Percentiles rank a stretch among this genome's conserved stretches.
Evolutionary conservation across 164 flowering plant species (phyloP).

Genomic region (Piper betle): DNA sequence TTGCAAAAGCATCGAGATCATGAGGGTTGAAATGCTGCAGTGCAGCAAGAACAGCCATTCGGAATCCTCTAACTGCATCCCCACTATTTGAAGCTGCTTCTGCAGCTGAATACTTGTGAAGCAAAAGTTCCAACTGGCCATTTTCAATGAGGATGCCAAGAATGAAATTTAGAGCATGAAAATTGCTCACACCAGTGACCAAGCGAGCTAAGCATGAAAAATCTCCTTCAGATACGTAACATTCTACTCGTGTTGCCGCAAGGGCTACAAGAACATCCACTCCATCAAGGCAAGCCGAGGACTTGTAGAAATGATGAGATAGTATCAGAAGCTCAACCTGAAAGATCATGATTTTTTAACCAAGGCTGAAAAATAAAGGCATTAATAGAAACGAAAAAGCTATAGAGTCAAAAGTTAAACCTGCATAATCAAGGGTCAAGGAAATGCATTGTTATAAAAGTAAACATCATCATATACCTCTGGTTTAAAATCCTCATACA

Average conservation of each 20-base stretch:
- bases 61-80: constrained; percentile 82
- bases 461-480: too few relatives aligned
- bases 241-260: constrained; percentile 95
- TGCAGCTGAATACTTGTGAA: constrained; percentile 88
- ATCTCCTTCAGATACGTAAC: constrained; percentile 96
- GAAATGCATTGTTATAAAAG: too few relatives aligned
- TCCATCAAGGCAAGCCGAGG: constrained; percentile 96
- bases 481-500: too few relatives aligned
- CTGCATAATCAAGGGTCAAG: too few relatives aligned
- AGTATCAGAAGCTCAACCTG: constrained; percentile 99
- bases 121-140: constrained; percentile 90
- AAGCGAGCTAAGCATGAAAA: constrained; percentile 94
- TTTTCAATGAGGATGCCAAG: constrained; percentile 93
- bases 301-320: constrained; percentile 96
- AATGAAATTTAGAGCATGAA: constrained; percentile 89
- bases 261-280: constrained; percentile 99
- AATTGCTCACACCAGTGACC: constrained; percentile 95
- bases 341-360: constrained; percentile 5
- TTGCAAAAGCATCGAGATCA: constrained; percentile 87
- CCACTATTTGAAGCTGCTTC: constrained; percentile 61
- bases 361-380: background rate
- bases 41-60: constrained; percentile 92
- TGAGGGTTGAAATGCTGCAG: constrained; percentile 80
- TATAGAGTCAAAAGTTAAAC: too few relatives aligned
- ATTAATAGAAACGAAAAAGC: too few relatives aligned